These are phyloP conservation scores for Aegilops sharonensis DNA, from an alignment of 176 grass and related monocot species.

Conservation along the genomic window DNA sequence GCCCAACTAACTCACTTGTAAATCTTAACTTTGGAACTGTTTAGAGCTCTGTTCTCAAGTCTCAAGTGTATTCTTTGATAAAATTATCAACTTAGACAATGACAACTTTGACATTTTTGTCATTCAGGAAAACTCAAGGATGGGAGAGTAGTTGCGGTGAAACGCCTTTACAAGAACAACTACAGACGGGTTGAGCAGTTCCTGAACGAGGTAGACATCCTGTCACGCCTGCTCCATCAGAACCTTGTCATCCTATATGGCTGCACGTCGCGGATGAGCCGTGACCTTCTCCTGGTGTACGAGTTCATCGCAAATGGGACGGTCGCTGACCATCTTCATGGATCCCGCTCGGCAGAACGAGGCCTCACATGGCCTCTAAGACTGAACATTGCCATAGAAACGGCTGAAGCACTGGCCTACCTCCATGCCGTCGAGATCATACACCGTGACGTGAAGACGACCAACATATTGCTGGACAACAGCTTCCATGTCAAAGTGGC, in stretches of 20 bases:
- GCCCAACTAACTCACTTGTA: background rate
- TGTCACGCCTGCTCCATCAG: constrained; percentile 61
- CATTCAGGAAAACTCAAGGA: constrained; percentile 65
- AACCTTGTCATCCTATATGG: constrained; percentile 87
- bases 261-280: constrained; percentile 61
- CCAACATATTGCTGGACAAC: constrained; percentile 79
- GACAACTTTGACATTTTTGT: background rate
- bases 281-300: constrained; percentile 76
- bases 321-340: constrained; percentile 89
- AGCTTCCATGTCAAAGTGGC: constrained; percentile 80
- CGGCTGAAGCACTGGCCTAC: constrained; percentile 67
- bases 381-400: constrained; percentile 82
- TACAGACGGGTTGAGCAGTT: constrained; percentile 76
- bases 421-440: constrained; percentile 79
- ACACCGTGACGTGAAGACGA: constrained; percentile 89
- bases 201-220: constrained; percentile 79
- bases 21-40: background rate
- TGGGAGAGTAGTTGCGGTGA: constrained; percentile 79
- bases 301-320: constrained; percentile 91
- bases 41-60: background rate
- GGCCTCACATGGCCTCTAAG: constrained; percentile 69
- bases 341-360: constrained; percentile 25
- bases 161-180: constrained; percentile 77
- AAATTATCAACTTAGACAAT: background rate
- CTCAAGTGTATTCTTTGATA: background rate